Evolutionary conservation across 176 grass and related monocot species (phyloP).

Genomic region (Lolium rigidum): DNA sequence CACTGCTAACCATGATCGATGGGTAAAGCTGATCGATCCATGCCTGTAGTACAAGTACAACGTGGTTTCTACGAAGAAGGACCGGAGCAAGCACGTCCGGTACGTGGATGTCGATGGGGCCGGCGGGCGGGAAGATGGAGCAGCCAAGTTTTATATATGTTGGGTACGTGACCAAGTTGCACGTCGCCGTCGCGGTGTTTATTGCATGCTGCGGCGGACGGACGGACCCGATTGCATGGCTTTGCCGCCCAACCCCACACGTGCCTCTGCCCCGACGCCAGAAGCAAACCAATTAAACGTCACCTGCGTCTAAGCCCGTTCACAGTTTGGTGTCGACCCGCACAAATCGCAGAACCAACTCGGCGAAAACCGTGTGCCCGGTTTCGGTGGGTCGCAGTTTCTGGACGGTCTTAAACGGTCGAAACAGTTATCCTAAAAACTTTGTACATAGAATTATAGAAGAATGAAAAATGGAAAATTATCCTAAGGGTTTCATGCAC

Average conservation of each 20-base stretch:
- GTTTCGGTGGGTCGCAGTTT: no score
- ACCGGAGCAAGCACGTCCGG: background rate
- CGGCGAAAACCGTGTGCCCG: no score
- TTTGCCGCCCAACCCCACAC: constrained; percentile 39
- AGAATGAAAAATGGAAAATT: no score
- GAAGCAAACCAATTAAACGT: background rate
- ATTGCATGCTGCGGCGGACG: constrained; percentile 15
- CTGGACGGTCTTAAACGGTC: no score
- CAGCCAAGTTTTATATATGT: background rate
- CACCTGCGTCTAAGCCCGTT: no score
- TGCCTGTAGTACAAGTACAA: background rate
- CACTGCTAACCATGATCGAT: background rate
- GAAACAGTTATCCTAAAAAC: no score
- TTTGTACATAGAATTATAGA: no score
- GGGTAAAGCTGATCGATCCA: background rate
- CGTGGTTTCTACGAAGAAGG: background rate
- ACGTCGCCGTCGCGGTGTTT: constrained; percentile 55
- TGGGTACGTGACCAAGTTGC: constrained; percentile 38
- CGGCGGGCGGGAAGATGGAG: background rate
- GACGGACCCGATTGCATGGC: constrained; percentile 36
- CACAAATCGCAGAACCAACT: no score
- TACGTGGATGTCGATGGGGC: constrained; percentile 6
- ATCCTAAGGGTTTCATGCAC: no score
- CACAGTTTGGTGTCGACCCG: no score
- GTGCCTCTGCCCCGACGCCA: constrained; percentile 53